Evolutionary conservation across 768 basidiomycete species (phyloP).

Genomic region (Tylopilus sp.): DNA sequence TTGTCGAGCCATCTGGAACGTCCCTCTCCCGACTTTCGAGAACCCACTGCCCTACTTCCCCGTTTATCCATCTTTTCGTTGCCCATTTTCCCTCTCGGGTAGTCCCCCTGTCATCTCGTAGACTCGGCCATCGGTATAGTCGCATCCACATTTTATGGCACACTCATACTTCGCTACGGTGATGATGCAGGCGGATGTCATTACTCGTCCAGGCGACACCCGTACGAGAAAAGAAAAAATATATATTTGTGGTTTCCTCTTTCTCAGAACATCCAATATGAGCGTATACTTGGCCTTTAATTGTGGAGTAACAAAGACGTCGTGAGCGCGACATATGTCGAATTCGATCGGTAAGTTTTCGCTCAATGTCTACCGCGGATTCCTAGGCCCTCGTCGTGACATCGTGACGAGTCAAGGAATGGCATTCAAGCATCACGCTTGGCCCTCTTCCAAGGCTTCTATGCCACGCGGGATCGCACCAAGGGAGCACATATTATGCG

Average conservation of each 20-base stretch:
- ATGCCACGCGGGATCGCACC: neutral
- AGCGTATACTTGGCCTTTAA: neutral
- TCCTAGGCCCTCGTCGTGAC: slow-evolving; percentile 21
- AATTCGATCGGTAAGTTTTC: neutral
- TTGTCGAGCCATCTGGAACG: neutral
- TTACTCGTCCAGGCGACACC: neutral
- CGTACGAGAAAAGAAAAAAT: neutral
- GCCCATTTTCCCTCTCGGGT: neutral
- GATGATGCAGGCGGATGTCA: slow-evolving; percentile 10
- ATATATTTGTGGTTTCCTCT: too few species aligned
- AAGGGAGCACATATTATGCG: neutral
- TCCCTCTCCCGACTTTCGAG: neutral
- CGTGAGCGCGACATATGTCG: neutral
- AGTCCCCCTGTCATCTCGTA: neutral
- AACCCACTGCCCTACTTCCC: slow-evolving; percentile 3
- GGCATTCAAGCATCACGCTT: slow-evolving; percentile 12
- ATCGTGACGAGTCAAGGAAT: slow-evolving; percentile 19
- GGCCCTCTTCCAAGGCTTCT: neutral
- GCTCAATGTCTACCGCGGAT: slow-evolving; percentile 22
- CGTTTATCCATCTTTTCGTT: neutral
- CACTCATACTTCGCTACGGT: slow-evolving; percentile 15
- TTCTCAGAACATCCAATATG: neutral
- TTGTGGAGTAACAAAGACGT: neutral
- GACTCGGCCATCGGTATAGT: slow-evolving; percentile 6
- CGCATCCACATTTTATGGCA: neutral